Base-by-base conservation (phyloP, 1,284 basidiomycete species). In the Athelia psychrophila region DNA sequence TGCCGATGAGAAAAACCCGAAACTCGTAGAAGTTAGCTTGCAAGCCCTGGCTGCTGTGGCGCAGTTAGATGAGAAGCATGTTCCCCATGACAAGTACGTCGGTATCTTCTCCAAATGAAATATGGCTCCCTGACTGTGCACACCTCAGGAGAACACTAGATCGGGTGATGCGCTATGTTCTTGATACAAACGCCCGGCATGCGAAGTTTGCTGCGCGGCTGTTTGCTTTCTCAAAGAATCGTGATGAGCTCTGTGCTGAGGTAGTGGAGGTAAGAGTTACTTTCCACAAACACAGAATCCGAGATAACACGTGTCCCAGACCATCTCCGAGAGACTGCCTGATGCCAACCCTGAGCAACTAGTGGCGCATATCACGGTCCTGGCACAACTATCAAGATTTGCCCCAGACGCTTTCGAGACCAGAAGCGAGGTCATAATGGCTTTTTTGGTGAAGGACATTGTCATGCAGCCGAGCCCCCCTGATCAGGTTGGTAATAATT, bases 201-300 rank as follows among this genome's bases (percentile, higher is more conserved):
- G 90, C 94, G 19, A 98, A 98, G 67, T 95, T 92, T 67, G 92
- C 94, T 0, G 84, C 91, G 1, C 83, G 93, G 22, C 73, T 95
- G 46, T 62, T 98, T 9, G 83, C 88, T 0, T 77, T 79, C 56
- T 75, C 75, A 40, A 81, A 79, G 53, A 74, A 83, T 38, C 72
- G 76, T 13, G 75, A 80, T 3, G 75, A 78, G 1, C 56, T 78
- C 0, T 84, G 84, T 56, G 60, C 60, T 0, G 69, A 80, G 12
- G 69, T 91, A 2, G 76, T 93, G 44, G 80, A 89, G 56, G 94
- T 94, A 56, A 53, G 78, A 68, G 2, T 15, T n/a, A 32, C 8
- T 12, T 48, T 20, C 48, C 33, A 13, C 20, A 16, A 18, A 56
- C 32, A 20, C 25, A 50, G 44, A 25, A 42, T 47, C 27, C 20